Evolutionary conservation across 257 asterid species (phyloP).

Genomic region (Solanum ossicruentum): DNA sequence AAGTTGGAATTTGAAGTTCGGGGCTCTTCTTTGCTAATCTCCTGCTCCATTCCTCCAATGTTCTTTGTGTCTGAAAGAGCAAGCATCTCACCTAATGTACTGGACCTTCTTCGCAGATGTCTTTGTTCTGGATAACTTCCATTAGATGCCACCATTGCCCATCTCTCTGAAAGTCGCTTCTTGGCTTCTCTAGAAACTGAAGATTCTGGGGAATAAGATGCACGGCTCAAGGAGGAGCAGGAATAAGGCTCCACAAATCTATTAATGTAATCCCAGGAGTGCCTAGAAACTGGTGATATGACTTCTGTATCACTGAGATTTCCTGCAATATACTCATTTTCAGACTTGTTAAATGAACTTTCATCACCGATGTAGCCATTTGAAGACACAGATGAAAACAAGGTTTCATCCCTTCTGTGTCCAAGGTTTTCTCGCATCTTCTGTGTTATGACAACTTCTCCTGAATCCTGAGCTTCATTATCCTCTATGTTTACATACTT

Average conservation of each 20-base stretch:
- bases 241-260: slow-evolving; percentile 76
- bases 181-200: slow-evolving; percentile 93
- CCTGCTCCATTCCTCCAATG: slow-evolving; percentile 14
- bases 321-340: slow-evolving; percentile 51
- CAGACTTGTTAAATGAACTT: slow-evolving; percentile 80
- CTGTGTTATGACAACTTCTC: slow-evolving; percentile 65
- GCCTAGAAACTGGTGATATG: slow-evolving; percentile 73
- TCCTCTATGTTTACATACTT: slow-evolving; percentile 39
- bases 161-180: slow-evolving; percentile 94
- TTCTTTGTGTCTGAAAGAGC: slow-evolving; percentile 85
- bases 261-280: slow-evolving; percentile 87
- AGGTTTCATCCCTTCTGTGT: slow-evolving; percentile 51
- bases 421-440: slow-evolving; percentile 65
- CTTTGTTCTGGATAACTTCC: slow-evolving; percentile 63
- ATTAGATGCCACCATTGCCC: slow-evolving; percentile 82
- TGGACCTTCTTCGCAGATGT: slow-evolving; percentile 56
- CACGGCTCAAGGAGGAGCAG: slow-evolving; percentile 71
- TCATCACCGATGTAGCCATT: slow-evolving; percentile 84
- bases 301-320: slow-evolving; percentile 79
- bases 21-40: slow-evolving; percentile 27
- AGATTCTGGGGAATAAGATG: slow-evolving; percentile 86
- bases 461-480: slow-evolving; percentile 55
- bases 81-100: slow-evolving; percentile 97
- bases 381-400: slow-evolving; percentile 63
- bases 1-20: slow-evolving; percentile 15